Evolutionary conservation across 495 filamentous ascomycete species (phyloP).

Genomic region (Cercophora samala): DNA sequence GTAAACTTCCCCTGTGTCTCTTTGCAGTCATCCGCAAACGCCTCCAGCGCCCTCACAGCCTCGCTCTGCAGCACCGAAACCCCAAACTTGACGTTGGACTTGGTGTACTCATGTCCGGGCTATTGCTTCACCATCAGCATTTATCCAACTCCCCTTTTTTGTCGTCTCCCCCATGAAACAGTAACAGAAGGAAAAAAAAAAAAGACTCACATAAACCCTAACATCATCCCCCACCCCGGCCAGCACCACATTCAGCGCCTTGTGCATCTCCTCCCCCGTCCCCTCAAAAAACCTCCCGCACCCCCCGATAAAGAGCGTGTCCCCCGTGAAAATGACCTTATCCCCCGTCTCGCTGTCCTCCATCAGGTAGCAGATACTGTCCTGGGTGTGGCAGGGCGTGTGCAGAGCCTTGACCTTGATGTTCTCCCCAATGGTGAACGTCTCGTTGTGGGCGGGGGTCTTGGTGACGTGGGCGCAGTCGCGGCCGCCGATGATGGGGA

Average conservation of each 20-base stretch:
- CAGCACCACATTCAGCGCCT: slow-evolving; percentile 81
- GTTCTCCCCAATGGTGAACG: slow-evolving; percentile 73
- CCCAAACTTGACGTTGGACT: slow-evolving; percentile 85
- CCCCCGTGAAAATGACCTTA: slow-evolving; percentile 87
- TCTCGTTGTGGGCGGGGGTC: slow-evolving; percentile 69
- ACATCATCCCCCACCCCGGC: slow-evolving; percentile 84
- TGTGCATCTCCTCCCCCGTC: slow-evolving; percentile 81
- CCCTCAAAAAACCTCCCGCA: slow-evolving; percentile 99
- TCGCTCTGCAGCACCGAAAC: slow-evolving; percentile 68
- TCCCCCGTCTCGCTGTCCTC: slow-evolving; percentile 66
- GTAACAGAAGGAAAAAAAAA: background rate
- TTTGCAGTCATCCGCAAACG: slow-evolving; percentile 73
- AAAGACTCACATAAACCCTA: slow-evolving; percentile 74
- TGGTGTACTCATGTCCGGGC: slow-evolving; percentile 98
- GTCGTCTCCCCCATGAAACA: too few species aligned
- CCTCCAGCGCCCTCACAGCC: slow-evolving; percentile 69
- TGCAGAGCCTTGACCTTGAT: slow-evolving; percentile 86
- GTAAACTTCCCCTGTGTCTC: slow-evolving; percentile 96
- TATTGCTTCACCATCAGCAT: slow-evolving; percentile 33
- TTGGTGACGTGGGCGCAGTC: slow-evolving; percentile 76
- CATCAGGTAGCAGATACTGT: slow-evolving; percentile 88
- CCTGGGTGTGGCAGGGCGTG: slow-evolving; percentile 96
- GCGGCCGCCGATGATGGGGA: slow-evolving; percentile 82
- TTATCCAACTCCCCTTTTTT: background rate
- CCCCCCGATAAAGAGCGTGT: slow-evolving; percentile 91